Evolutionary conservation across 345 rosid species (phyloP), one percentile per base, ranked within the genome.

Genomic region (Turritis glabra): DNA sequence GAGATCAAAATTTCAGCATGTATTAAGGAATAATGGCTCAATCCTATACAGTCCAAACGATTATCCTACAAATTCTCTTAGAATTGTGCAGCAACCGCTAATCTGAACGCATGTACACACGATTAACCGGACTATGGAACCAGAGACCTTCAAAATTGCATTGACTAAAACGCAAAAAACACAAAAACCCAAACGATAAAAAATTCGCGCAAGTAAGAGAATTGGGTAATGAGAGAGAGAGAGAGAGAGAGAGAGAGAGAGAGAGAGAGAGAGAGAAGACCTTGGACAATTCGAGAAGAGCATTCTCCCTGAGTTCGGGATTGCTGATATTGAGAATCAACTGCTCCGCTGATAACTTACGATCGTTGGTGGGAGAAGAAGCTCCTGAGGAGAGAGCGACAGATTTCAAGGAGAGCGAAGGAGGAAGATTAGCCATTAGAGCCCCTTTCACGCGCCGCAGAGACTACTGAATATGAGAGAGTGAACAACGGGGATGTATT

Each of bases 221-320:
- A n/a, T n/a, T n/a, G n/a, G n/a, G n/a, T n/a, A n/a, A n/a, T n/a
- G n/a, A n/a, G n/a, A n/a, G n/a, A n/a, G n/a, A n/a, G n/a, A n/a
- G n/a, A n/a, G n/a, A n/a, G n/a, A n/a, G n/a, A n/a, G n/a, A n/a
- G n/a, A n/a, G n/a, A n/a, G n/a, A n/a, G n/a, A n/a, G n/a, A n/a
- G n/a, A n/a, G n/a, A n/a, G n/a, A n/a, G n/a, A 62, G 18, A 64
- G 40, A 54, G n/a, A 43, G 12, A 22, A 17, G 18, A 88, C 97
- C 96, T 85, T 92, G 11, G 89, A 83, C 72, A 87, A 74, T 58
- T 85, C 90, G 21, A 73, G 80, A 38, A 92, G 89, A 46, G 94
- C 97, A 33, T 84, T 85, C 69, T 92, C 98, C 18, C 91, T 88
- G 78, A 89, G 95, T 73, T 89, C 90, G 2, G 96, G 89, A 67